Base-by-base conservation (phyloP, 2,329 filamentous ascomycete species). In the Diaporthe ilicicola region DNA sequence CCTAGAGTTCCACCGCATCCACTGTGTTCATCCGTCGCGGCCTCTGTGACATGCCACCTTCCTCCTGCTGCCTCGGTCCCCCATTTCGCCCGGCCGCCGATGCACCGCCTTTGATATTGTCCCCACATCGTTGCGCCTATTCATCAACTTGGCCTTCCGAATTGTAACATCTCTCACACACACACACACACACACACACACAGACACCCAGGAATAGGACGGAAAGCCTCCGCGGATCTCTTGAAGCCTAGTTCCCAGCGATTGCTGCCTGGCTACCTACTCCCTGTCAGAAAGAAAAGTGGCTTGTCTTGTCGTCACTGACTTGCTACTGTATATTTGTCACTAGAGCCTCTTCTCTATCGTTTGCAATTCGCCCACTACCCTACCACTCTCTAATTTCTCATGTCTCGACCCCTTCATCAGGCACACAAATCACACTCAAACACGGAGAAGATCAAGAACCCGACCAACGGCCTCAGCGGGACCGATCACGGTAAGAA, bases 401-500 rank as follows among this genome's bases (percentile, higher is more conserved):
- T 13, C 12, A 32, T 7, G 19, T 7, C 27, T 62, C 17, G 59
- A 12, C 4, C 24, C 2, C 10, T 10, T 22, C 27, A 22, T 7
- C 27, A 34, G 19, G 6, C 12, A 5, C 6, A 34, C 15, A n/a
- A 37, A 19, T 7, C 19, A 62, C 3, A 29, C 37, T 46, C 9
- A 4, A 48, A 3, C 4, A 70, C 66, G 59, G 48, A 70, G 22
- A 66, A 53, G 19, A 32, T 66, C 19, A 65, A 65, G 50, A 70
- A 50, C 17, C 7, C 56, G 29, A 59, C 59, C 29, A 29, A 37
- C 39, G 24, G 48, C n/a, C 56, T 70, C 39, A 66, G 56, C 32
- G 61, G 69, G n/a, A 27, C 22, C 32, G 19, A 32, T 22, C 51
- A 55, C 13, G 50, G 39, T 29, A 24, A 44, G 17, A 27, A 39